Percentiles rank a stretch among this genome's conserved stretches.
Evolutionary conservation across 208 protist genomes (phyloP).

Genomic region (Crithidia acanthocephali): DNA sequence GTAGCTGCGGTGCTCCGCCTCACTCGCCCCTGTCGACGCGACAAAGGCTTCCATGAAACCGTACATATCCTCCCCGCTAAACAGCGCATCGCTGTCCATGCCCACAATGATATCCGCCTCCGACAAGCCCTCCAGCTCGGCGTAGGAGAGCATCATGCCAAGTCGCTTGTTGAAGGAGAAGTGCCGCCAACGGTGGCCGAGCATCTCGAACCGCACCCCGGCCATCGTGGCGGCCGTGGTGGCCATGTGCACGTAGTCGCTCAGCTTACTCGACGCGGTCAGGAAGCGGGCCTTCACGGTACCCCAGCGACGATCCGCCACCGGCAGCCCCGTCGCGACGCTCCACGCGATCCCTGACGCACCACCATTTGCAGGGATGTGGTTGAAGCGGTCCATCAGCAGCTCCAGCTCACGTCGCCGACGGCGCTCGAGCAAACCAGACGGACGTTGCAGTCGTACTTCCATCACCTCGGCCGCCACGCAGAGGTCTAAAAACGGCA

Average conservation of each 20-base stretch:
- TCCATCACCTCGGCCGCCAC: slow-evolving; percentile 4
- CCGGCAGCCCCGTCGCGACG: slow-evolving; percentile 10
- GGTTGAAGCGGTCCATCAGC: slow-evolving; percentile 16
- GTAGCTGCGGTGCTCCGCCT: slow-evolving; percentile 15
- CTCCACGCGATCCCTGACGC: slow-evolving; percentile 2
- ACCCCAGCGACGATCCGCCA: not conserved
- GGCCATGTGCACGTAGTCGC: slow-evolving; percentile 22
- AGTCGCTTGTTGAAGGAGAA: slow-evolving; percentile 9
- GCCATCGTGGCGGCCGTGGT: slow-evolving; percentile 19
- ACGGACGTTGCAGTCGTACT: not conserved
- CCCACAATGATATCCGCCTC: slow-evolving; percentile 18
- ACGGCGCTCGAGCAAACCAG: not conserved
- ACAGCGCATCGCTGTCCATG: slow-evolving; percentile 20
- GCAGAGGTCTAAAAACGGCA: slow-evolving; percentile 14
- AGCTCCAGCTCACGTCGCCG: not conserved
- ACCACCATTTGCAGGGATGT: slow-evolving; percentile 19
- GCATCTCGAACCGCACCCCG: slow-evolving; percentile 10
- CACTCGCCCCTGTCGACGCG: slow-evolving; percentile 11
- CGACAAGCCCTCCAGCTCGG: slow-evolving; percentile 8
- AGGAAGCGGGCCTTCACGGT: slow-evolving; percentile 13
- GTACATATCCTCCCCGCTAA: slow-evolving; percentile 16
- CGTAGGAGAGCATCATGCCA: slow-evolving; percentile 13
- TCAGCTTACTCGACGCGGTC: slow-evolving; percentile 6
- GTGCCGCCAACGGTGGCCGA: slow-evolving; percentile 8
- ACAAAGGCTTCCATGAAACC: slow-evolving; percentile 15